A percentile compares a stretch with the other conserved stretches of the same genome.
Evolutionary conservation across 495 filamentous ascomycete genomes (phyloP).

Genomic region (Talaromyces liani): DNA sequence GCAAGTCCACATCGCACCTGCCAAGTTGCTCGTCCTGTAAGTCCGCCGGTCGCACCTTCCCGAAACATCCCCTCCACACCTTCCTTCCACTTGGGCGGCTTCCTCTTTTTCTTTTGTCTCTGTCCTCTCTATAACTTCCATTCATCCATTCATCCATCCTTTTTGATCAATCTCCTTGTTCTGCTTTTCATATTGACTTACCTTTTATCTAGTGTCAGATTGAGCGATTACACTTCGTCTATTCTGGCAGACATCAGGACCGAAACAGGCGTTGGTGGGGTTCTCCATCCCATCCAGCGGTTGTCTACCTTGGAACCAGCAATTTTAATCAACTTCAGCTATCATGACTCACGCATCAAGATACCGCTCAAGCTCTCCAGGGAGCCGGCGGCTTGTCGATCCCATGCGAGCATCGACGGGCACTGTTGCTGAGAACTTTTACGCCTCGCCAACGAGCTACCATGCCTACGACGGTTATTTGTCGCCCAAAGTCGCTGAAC

Average conservation of each 20-base stretch:
- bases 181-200: neutral
- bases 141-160: neutral
- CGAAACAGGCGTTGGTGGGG: neutral
- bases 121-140: neutral
- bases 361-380: slow-evolving; percentile 29
- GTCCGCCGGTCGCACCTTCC: neutral
- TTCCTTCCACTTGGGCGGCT: neutral
- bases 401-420: slow-evolving; percentile 43
- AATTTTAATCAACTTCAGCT: neutral
- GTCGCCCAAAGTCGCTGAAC: slow-evolving; percentile 27
- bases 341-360: slow-evolving; percentile 18
- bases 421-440: slow-evolving; percentile 33
- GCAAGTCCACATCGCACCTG: neutral
- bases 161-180: neutral
- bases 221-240: neutral
- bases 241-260: neutral
- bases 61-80: neutral
- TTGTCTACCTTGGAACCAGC: neutral
- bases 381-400: slow-evolving; percentile 27
- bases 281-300: neutral
- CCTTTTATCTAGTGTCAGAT: neutral
- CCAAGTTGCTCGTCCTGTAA: neutral
- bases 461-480: slow-evolving; percentile 27
- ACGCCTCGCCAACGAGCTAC: slow-evolving; percentile 21
- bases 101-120: neutral